Evolutionary conservation across 768 basidiomycete species (phyloP).

Genomic region (Serendipita sp.): DNA sequence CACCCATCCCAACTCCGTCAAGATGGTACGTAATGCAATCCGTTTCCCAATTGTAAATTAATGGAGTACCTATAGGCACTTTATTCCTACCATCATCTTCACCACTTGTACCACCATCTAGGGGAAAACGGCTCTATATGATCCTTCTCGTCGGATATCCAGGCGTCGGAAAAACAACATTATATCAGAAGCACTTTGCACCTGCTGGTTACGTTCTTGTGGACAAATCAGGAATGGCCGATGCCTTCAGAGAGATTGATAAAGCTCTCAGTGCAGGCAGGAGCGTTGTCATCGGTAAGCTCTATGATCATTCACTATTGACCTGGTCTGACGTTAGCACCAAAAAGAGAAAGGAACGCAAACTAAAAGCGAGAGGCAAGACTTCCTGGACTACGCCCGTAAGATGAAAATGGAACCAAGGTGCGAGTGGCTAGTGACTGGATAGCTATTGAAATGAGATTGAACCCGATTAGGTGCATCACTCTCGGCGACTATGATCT

Average conservation of each 20-base stretch:
- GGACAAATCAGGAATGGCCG: constrained; percentile 69
- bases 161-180: constrained; percentile 63
- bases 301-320: neutral
- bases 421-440: constrained; percentile 19
- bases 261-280: constrained; percentile 35
- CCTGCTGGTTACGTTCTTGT: constrained; percentile 59
- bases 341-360: neutral
- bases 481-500: neutral
- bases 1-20: neutral
- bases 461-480: neutral
- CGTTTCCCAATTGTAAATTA: neutral
- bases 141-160: constrained; percentile 49
- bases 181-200: constrained; percentile 54
- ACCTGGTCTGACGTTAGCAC: neutral
- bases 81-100: constrained; percentile 28
- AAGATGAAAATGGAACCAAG: constrained; percentile 37
- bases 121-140: constrained; percentile 23
- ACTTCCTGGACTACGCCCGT: constrained; percentile 54
- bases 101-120: constrained; percentile 19
- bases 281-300: constrained; percentile 63
- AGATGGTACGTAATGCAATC: neutral
- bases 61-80: constrained; percentile 15
- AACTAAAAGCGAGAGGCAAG: constrained; percentile 1
- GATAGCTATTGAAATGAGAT: neutral
- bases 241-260: constrained; percentile 51